Conservation (phyloP, 169 alveolate genomes). For the Cryptosporidium muris region DNA sequence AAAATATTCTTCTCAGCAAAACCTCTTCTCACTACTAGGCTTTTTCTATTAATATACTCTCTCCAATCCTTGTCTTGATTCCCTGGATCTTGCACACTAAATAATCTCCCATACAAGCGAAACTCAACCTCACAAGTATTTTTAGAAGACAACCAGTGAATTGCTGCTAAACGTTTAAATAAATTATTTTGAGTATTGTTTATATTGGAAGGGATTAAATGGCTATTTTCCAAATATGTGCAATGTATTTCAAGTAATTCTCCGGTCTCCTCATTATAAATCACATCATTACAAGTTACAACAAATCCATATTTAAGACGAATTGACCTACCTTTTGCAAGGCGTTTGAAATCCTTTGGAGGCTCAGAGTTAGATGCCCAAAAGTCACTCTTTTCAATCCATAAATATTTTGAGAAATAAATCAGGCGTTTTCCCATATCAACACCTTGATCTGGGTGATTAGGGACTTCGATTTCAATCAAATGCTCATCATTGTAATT, state of each 20-base stretch:
- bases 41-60: conserved; percentile 78
- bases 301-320: conserved; percentile 43
- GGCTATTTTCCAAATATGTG: not conserved
- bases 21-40: conserved; percentile 30
- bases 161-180: conserved; percentile 26
- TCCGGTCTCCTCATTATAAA: not conserved
- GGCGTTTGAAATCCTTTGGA: conserved; percentile 41
- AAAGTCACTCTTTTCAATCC: conserved; percentile 70
- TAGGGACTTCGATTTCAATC: conserved; percentile 71
- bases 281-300: conserved; percentile 38
- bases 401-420: conserved; percentile 19
- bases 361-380: conserved; percentile 45
- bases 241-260: conserved; percentile 48
- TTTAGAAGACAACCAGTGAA: conserved; percentile 45
- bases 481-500: conserved; percentile 70
- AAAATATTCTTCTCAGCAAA: conserved; percentile 31
- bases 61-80: conserved; percentile 74
- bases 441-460: conserved; percentile 65
- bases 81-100: conserved; percentile 78
- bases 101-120: conserved; percentile 82
- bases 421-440: conserved; percentile 48
- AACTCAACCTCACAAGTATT: conserved; percentile 45
- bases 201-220: not conserved
- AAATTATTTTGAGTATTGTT: not conserved
- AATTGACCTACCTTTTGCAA: conserved; percentile 43